phyloP scores from a whole-genome alignment of 306 rosid species.

The Castanea sativa region DNA sequence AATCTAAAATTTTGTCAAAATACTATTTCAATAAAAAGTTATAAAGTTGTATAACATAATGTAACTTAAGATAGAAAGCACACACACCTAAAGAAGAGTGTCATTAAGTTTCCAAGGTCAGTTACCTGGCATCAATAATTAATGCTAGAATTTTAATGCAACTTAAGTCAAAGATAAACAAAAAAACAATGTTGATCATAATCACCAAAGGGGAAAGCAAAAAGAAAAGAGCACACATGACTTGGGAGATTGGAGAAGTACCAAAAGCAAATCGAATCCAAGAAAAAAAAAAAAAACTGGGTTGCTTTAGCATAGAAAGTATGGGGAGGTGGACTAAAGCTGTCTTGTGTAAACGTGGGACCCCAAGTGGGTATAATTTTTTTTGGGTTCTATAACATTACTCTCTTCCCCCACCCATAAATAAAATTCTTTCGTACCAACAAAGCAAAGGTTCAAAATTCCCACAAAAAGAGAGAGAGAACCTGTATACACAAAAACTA shows the following conservation, averaged over 20 bases:
- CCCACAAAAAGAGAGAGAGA: slow-evolving; percentile 13
- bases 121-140: too few relatives aligned
- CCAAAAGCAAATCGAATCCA: slow-evolving; percentile 59
- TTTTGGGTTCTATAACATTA: slow-evolving; percentile 12
- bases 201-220: background rate
- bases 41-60: too few relatives aligned
- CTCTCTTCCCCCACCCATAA: background rate
- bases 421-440: slow-evolving; percentile 43
- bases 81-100: too few relatives aligned
- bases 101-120: too few relatives aligned
- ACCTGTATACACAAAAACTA: slow-evolving; percentile 5
- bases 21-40: too few relatives aligned
- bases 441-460: slow-evolving; percentile 54
- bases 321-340: slow-evolving; percentile 40
- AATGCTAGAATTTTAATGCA: background rate
- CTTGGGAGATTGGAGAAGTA: slow-evolving; percentile 30
- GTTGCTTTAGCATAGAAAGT: slow-evolving; percentile 32
- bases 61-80: too few relatives aligned
- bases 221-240: slow-evolving; percentile 6
- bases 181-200: background rate
- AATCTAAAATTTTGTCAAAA: too few relatives aligned
- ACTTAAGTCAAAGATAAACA: background rate
- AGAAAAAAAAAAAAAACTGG: slow-evolving; percentile 4
- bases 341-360: slow-evolving; percentile 43
- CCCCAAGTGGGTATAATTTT: slow-evolving; percentile 19